These are phyloP conservation scores for Globisporangium carolinianum DNA, from an alignment of 352 stramenopile species.

Conservation along the genomic window DNA sequence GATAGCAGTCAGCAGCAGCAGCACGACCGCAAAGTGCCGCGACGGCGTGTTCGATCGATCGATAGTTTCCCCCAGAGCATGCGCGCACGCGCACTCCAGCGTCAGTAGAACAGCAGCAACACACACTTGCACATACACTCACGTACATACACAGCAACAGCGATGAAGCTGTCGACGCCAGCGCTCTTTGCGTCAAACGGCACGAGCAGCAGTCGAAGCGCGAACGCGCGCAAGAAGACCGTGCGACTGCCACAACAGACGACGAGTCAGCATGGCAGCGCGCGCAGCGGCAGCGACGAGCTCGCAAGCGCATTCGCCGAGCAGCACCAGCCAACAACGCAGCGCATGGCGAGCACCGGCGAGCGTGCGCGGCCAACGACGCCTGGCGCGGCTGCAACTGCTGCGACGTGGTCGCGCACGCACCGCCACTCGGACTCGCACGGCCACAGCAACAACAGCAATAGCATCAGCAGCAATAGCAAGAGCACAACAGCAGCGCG, in stretches of 20 bases:
- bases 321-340: background rate
- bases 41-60: background rate
- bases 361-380: conserved; percentile 5
- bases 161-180: background rate
- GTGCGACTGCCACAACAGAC: background rate
- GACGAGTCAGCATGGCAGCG: background rate
- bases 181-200: background rate
- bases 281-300: background rate
- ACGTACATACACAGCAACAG: background rate
- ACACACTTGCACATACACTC: background rate
- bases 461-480: background rate
- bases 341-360: conserved; percentile 8
- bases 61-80: conserved; percentile 2
- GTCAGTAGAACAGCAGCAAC: background rate
- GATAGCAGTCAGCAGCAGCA: no score
- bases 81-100: background rate
- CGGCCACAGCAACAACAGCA: conserved; percentile 8
- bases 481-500: background rate
- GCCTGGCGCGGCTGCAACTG: background rate
- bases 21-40: background rate
- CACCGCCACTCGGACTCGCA: conserved; percentile 13
- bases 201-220: background rate
- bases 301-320: background rate
- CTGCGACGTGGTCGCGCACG: conserved; percentile 4
- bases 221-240: conserved; percentile 4